Evolutionary conservation across 2,329 filamentous ascomycete species (phyloP).

Genomic region (Aotearoamyces nothofagi): DNA sequence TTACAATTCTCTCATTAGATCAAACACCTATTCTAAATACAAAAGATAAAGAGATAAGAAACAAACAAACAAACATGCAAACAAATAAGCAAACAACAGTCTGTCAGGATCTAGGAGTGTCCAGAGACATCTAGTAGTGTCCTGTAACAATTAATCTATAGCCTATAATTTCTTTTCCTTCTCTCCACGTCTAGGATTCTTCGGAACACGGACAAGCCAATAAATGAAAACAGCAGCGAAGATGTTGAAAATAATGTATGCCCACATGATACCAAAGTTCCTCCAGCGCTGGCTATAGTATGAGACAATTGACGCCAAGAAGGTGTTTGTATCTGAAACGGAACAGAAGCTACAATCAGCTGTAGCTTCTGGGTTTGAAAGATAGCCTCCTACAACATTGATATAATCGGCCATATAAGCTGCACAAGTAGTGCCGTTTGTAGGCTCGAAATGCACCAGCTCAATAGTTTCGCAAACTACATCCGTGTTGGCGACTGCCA

Average conservation of each 20-base stretch:
- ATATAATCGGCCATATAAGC: slow-evolving; percentile 42
- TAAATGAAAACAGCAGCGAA: slow-evolving; percentile 35
- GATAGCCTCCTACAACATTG: slow-evolving; percentile 30
- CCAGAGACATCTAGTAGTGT: too few relatives aligned
- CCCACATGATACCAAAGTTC: slow-evolving; percentile 44
- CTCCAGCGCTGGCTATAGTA: slow-evolving; percentile 47
- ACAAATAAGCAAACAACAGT: too few relatives aligned
- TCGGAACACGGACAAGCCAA: slow-evolving; percentile 32
- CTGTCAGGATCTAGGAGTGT: too few relatives aligned
- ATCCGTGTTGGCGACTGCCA: slow-evolving; percentile 49
- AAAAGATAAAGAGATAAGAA: too few relatives aligned
- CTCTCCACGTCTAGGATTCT: too few relatives aligned
- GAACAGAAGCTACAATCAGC: slow-evolving; percentile 39
- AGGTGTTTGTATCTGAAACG: slow-evolving; percentile 35
- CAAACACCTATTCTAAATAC: too few relatives aligned
- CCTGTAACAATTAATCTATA: too few relatives aligned
- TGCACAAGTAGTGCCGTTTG: slow-evolving; percentile 36
- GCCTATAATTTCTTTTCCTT: too few relatives aligned
- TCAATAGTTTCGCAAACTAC: slow-evolving; percentile 59
- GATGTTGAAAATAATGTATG: slow-evolving; percentile 33
- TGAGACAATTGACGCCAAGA: slow-evolving; percentile 30
- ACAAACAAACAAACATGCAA: too few relatives aligned
- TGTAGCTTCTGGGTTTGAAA: slow-evolving; percentile 32
- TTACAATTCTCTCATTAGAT: too few relatives aligned
- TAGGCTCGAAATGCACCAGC: slow-evolving; percentile 48